A percentile compares a stretch with the other conserved stretches of the same genome.
These are phyloP conservation scores for Telfairia occidentalis DNA, from an alignment of 331 rosid genomes.

Conservation along the genomic window DNA sequence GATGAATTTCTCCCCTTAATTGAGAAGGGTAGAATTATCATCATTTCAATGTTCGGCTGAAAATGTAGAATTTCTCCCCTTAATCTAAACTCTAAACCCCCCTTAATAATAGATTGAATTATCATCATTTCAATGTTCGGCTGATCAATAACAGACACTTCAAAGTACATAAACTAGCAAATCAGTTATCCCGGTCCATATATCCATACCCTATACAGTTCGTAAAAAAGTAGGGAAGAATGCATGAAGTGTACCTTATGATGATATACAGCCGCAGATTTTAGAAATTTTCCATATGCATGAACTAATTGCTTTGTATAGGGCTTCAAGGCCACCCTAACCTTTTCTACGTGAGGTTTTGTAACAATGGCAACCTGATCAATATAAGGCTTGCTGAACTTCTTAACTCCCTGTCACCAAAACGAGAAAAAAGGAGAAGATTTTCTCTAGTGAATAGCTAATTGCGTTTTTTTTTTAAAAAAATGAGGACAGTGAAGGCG, in stretches of 20 bases:
- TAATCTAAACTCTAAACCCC: too few species aligned
- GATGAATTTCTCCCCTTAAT: too few species aligned
- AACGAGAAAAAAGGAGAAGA: background rate
- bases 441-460: background rate
- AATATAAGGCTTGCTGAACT: constrained; percentile 71
- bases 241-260: constrained; percentile 37
- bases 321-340: constrained; percentile 59
- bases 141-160: background rate
- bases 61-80: too few species aligned
- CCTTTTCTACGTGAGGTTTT: constrained; percentile 73
- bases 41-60: too few species aligned
- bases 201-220: background rate
- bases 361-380: constrained; percentile 62
- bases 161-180: background rate
- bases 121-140: too few species aligned
- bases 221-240: background rate
- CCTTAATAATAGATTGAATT: too few species aligned
- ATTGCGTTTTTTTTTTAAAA: background rate
- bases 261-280: constrained; percentile 76
- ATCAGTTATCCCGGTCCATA: background rate
- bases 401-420: constrained; percentile 65
- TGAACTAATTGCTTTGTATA: constrained; percentile 46
- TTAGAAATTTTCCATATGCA: constrained; percentile 58
- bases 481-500: background rate
- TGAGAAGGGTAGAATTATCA: too few species aligned